phyloP scores from a whole-genome alignment of 257 asterid species.

The Capsicum rhomboideum region DNA sequence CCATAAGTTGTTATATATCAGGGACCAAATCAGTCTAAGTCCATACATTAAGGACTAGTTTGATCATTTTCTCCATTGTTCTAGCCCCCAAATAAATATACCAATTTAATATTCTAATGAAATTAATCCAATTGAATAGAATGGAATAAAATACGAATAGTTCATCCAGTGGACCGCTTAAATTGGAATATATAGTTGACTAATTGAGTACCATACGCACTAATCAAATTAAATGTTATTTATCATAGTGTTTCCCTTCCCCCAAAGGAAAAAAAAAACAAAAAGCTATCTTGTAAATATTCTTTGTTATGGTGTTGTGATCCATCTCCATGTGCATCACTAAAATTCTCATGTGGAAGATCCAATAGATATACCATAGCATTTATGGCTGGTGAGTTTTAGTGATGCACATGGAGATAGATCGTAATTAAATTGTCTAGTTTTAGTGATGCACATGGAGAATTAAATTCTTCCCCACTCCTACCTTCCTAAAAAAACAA shows the following conservation, averaged over 20 bases:
- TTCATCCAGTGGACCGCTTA: neutral
- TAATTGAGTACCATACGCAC: neutral
- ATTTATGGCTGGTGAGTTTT: neutral
- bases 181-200: neutral
- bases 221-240: neutral
- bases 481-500: too few species aligned
- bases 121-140: too few species aligned
- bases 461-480: neutral
- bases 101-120: too few species aligned
- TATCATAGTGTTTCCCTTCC: neutral
- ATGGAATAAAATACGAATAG: neutral
- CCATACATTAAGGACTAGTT: too few species aligned
- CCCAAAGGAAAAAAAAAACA: neutral
- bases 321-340: neutral
- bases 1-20: too few species aligned
- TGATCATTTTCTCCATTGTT: too few species aligned
- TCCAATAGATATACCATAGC: neutral
- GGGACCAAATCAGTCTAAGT: too few species aligned
- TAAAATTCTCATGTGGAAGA: neutral
- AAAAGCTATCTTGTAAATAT: neutral
- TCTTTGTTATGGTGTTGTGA: neutral
- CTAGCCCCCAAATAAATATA: too few species aligned
- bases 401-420: too few species aligned
- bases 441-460: too few species aligned
- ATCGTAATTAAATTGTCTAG: too few species aligned